Evolutionary conservation across 345 rosid genomes (phyloP).

Genomic region (Xanthoceras sorbifolium): DNA sequence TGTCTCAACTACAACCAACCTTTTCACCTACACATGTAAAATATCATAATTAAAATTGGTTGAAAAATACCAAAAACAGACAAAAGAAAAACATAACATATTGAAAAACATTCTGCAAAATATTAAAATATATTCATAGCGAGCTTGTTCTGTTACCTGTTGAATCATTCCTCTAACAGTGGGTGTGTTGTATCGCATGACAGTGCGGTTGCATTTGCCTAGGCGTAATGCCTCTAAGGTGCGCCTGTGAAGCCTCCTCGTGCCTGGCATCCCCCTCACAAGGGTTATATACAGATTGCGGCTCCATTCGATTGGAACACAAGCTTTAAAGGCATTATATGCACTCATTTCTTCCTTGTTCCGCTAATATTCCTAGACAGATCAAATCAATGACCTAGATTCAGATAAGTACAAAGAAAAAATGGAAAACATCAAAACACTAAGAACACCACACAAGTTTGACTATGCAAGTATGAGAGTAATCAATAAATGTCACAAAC

Average conservation of each 20-base stretch:
- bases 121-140: background rate
- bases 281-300: constrained; percentile 65
- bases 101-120: background rate
- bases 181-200: constrained; percentile 62
- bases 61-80: background rate
- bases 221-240: constrained; percentile 77
- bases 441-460: background rate
- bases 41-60: background rate
- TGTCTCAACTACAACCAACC: constrained; percentile 74
- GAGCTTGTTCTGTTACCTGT: constrained; percentile 43
- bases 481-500: background rate
- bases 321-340: constrained; percentile 74
- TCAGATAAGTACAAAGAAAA: background rate
- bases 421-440: background rate
- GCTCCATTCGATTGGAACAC: constrained; percentile 68
- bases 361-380: constrained; percentile 12
- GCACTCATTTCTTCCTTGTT: constrained; percentile 53
- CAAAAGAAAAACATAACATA: background rate
- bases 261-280: constrained; percentile 84
- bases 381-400: background rate
- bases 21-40: constrained; percentile 55
- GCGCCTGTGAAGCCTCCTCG: constrained; percentile 78
- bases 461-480: background rate
- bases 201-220: constrained; percentile 72
- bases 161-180: constrained; percentile 75